A percentile compares a stretch with the other conserved stretches of the same genome.
These are phyloP conservation scores for Verticillium nubilum DNA, from an alignment of 2,329 filamentous ascomycete genomes.

Conservation along the genomic window DNA sequence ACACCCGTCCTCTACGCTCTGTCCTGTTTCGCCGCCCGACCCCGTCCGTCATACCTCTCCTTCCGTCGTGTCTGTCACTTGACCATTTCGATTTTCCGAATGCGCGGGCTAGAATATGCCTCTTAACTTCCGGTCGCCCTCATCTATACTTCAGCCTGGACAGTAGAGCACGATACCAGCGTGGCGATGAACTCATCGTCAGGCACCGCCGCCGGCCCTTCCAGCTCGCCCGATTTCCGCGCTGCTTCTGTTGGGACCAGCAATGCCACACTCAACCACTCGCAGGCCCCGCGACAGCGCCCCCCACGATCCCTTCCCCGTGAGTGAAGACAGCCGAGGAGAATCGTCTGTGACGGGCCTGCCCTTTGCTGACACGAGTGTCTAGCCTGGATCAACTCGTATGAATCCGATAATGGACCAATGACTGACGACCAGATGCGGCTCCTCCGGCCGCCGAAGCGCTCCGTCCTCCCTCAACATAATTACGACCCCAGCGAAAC, in stretches of 20 bases:
- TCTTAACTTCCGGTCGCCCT: not conserved
- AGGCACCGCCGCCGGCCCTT: conserved; percentile 4
- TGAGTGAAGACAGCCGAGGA: conserved; percentile 12
- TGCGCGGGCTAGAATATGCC: not conserved
- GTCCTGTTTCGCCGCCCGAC: not conserved
- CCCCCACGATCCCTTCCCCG: conserved; percentile 21
- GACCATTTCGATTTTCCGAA: not conserved
- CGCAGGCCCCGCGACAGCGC: conserved; percentile 9
- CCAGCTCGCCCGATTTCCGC: conserved; percentile 11
- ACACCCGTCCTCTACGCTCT: not conserved
- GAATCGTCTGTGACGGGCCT: not conserved
- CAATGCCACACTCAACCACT: conserved; percentile 9
- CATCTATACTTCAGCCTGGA: not conserved
- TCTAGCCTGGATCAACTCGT: conserved; percentile 45
- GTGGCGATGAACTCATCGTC: conserved; percentile 2
- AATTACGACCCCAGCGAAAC: conserved; percentile 34
- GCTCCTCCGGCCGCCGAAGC: conserved; percentile 31
- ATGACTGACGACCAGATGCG: conserved; percentile 31
- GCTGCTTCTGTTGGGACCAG: conserved; percentile 10
- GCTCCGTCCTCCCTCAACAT: conserved; percentile 32
- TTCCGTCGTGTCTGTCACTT: not conserved
- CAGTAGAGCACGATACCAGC: conserved; percentile 1
- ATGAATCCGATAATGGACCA: conserved; percentile 34
- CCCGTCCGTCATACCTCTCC: not conserved
- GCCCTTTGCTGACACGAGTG: not conserved